Conservation (phyloP, 108 stramenopile species). For the Nitzschia palea region DNA sequence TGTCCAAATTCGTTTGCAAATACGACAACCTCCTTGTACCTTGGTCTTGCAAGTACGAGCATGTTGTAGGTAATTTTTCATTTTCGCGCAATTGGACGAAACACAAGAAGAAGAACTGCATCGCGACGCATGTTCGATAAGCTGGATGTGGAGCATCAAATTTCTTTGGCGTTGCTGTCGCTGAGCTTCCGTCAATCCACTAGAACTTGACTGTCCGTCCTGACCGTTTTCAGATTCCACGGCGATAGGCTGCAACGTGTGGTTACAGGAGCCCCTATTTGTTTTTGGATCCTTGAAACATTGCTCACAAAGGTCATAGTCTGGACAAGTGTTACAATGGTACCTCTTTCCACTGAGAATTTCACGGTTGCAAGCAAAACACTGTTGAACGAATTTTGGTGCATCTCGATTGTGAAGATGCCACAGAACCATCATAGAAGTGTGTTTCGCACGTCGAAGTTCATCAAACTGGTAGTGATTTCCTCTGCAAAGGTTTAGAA, state of each 20-base stretch:
- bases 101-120: constrained; percentile 83
- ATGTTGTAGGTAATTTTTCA: constrained; percentile 93
- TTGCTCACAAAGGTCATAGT: constrained; percentile 91
- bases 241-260: constrained; percentile 68
- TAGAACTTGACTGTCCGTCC: constrained; percentile 37
- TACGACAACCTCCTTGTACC: constrained; percentile 88
- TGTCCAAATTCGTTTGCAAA: constrained; percentile 95
- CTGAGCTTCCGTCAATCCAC: constrained; percentile 70
- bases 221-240: constrained; percentile 52
- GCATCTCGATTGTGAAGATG: constrained; percentile 97
- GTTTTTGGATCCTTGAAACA: constrained; percentile 72
- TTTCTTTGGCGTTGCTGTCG: constrained; percentile 82
- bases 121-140: constrained; percentile 94
- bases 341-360: constrained; percentile 84
- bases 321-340: constrained; percentile 86
- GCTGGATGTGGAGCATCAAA: constrained; percentile 92
- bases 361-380: constrained; percentile 75
- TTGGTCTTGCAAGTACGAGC: constrained; percentile 73
- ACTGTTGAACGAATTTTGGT: constrained; percentile 93
- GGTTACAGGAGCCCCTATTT: constrained; percentile 76
- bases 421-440: constrained; percentile 99
- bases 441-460: constrained; percentile 96
- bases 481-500: constrained; percentile 84
- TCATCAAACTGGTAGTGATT: constrained; percentile 99
- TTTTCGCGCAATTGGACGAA: constrained; percentile 91